Base-by-base conservation (phyloP, 495 filamentous ascomycete species). In the Hypoxylon subgilvum region DNA sequence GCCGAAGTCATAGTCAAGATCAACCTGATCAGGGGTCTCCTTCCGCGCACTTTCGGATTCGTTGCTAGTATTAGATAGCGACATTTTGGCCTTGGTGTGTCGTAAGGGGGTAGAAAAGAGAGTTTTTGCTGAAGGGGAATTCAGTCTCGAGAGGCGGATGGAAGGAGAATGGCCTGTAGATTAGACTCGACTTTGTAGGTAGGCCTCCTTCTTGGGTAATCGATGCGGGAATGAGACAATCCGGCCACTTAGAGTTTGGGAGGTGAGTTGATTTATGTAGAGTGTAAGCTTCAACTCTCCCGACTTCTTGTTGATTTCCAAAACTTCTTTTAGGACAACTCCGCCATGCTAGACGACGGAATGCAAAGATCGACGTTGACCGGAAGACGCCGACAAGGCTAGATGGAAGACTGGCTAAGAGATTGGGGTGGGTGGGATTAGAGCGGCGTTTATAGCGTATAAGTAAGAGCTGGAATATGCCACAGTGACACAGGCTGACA, bases 1-100 rank as follows among this genome's bases (percentile, higher is more conserved):
- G 34, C 72, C 70, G 16, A 69, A 42, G 46, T 74, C 77, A 53
- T 70, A 66, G 18, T 69, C 63, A 18, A 63, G 28, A 12, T 57
- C 61, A 6, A 25, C 12, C 28, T 41, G n/a, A n/a, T n/a, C n/a
- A n/a, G n/a, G n/a, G 23, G 64, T 68, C 43, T 66, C 65, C 28
- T 49, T 54, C 7, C 35, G 53, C 3, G 45, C 52, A n/a, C 44
- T 36, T 23, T 71, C 68, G 27, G 62, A 23, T 16, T 72, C 67
- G 42, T 51, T 52, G 55, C 39, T 57, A 4, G 30, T 23, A 16
- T 61, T 44, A 17, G 67, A 62, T 10, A 57, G 48, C 35, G 61
- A 49, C 53, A 69, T 61, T 3, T 41, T 64, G 2, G 7, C 19
- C n/a, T 28, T 4, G 12, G 12, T 32, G 9, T 30, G 8, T 6